Evolutionary conservation across 2,329 filamentous ascomycete species (phyloP), one percentile per base, ranked within the genome.

Genomic region (Diatrype stigma): DNA sequence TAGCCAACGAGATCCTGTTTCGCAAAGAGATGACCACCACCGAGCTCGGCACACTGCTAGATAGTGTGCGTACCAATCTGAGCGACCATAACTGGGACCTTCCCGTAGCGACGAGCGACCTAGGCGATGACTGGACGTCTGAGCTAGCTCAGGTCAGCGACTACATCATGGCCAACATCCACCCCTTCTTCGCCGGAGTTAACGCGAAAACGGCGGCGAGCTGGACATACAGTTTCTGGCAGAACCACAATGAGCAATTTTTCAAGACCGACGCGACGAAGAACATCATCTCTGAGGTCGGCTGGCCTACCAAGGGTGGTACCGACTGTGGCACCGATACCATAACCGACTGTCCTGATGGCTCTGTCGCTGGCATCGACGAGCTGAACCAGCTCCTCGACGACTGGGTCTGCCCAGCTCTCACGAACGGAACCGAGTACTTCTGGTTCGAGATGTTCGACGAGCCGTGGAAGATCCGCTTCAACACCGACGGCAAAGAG

Each of bases 391-490:
- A 75, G n/a, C 91, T 96, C 62, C 86, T 97, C 82, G 75, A 84
- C 2, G 82, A 84, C 56, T 97, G 89, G 86, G 84, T 97, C 0
- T 97, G 93, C 68, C 77, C 83, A 47, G 85, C 88, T 11, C 71
- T 96, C 56, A 74, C 74, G 22, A 96, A 96, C 63, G 87, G 86
- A 44, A 96, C 91, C 2, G 85, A 95, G 59, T 97, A 96, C 68
- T 96, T 96, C 66, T 97, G 93, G 93, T 96, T 97, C 67, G 89
- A 92, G 66, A 90, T 91, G 10, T 97, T 96, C 67, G 93, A 97
- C 66, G 93, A 97, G 76, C 91, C 91, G 2, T 97, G 93, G 93
- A 96, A 97, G 74, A 75, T 87, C 50, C 64, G 70, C 17, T 96
- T 85, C 72, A 87, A 96, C 67, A 75, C 74, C 5, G 70, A 70